Evolutionary conservation across 306 rosid species (phyloP).

Genomic region (Senna tora): DNA sequence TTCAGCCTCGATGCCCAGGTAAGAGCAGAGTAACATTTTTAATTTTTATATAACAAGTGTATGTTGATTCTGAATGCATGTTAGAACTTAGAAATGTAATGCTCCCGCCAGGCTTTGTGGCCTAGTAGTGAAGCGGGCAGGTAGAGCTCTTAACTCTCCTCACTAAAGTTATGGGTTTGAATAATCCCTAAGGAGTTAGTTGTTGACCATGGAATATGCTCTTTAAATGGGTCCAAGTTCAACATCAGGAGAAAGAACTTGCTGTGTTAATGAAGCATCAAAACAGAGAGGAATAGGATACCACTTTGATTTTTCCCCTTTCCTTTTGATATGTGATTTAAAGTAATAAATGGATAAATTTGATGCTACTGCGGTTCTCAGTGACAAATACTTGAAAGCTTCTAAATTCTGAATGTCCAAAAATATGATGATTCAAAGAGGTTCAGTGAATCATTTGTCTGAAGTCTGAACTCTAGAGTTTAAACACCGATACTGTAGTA

Average conservation of each 20-base stretch:
- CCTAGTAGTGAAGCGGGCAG: too few species aligned
- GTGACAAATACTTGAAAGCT: constrained; percentile 2
- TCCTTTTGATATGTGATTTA: not conserved
- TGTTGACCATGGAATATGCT: not conserved
- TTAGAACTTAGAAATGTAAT: constrained; percentile 1
- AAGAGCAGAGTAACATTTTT: constrained; percentile 25
- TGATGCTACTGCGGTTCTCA: not conserved
- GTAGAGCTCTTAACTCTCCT: not conserved
- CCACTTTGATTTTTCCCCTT: not conserved
- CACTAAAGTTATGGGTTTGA: not conserved
- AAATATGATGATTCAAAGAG: not conserved
- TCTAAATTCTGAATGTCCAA: constrained; percentile 17
- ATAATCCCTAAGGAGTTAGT: not conserved
- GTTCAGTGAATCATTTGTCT: constrained; percentile 19
- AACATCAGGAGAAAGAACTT: not conserved
- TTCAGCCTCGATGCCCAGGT: constrained; percentile 99
- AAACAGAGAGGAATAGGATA: not conserved
- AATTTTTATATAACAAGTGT: not conserved
- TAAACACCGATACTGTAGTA: not conserved
- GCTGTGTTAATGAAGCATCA: not conserved
- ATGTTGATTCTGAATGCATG: constrained; percentile 15
- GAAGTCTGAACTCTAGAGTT: constrained; percentile 2
- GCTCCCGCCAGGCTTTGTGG: not conserved
- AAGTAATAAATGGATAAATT: constrained; percentile 5
- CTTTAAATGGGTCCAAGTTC: not conserved